Base-by-base conservation (phyloP, 2,329 filamentous ascomycete species). In the Bipolaris gigantea region DNA sequence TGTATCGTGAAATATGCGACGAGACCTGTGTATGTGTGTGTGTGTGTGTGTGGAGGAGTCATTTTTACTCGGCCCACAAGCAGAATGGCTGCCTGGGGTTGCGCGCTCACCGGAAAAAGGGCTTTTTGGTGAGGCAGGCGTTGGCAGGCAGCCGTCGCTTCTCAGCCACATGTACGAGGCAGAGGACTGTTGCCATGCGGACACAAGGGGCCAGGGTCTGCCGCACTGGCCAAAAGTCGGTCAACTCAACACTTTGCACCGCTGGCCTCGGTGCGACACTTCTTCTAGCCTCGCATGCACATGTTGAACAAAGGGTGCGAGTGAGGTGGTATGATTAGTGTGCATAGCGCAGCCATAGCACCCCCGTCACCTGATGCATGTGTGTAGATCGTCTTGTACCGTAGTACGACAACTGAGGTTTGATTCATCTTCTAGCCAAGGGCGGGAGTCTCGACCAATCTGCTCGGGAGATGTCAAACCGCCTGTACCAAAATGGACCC, bases 371-470 rank as follows among this genome's bases (percentile, higher is more conserved):
- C 59, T 63, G 60, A 49, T 44, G 25, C 35, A 21, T 30, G 43
- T 4, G 55, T 50, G 50, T 32, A 60, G 36, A 55, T 50, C 41
- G 27, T 51, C 43, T 45, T 48, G 61, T 53, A 43, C 32, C 43
- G 55, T 52, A 51, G 45, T 30, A 60, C 65, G 55, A 65, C 62
- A 40, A 55, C 60, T 40, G 11, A 40, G 23, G 15, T 40, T 48
- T 49, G 35, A 53, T 60, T 62, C 56, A 56, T 61, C 61, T 52
- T 57, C 59, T 65, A 66, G 49, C 64, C 64, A 67, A 51, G 53
- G 19, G 57, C 56, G 61, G 60, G 62, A 60, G 62, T 66, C 64
- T 67, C 64, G 38, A 67, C 64, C 64, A 59, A 48, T 47, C 45
- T 41, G 45, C 50, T 50, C 30, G 64, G 64, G 64, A 67, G 64